phyloP scores from a whole-genome alignment of 345 rosid species.

The Citropsis articulata region DNA sequence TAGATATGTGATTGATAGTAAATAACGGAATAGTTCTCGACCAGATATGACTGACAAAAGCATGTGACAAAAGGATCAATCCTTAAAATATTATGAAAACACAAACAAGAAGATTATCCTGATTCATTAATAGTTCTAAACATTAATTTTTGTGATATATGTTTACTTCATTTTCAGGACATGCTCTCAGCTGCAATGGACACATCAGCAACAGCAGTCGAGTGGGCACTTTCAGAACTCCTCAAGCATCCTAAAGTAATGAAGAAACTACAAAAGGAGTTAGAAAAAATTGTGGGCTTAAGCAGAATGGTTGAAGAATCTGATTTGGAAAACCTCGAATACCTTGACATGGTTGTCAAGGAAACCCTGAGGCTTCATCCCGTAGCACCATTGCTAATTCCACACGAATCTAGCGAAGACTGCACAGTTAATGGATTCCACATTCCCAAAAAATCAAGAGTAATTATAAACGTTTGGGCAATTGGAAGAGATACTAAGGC shows the following conservation, averaged over 20 bases:
- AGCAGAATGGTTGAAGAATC: slow-evolving; percentile 42
- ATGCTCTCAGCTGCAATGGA: slow-evolving; percentile 24
- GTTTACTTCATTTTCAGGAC: slow-evolving; percentile 4
- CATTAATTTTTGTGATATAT: not conserved
- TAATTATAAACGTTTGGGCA: slow-evolving; percentile 16
- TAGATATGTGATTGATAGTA: too few relatives aligned
- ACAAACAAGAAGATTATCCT: not conserved
- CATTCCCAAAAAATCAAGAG: slow-evolving; percentile 24
- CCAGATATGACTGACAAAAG: too few relatives aligned
- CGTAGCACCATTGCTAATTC: slow-evolving; percentile 12
- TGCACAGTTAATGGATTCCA: slow-evolving; percentile 25
- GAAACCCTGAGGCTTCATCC: slow-evolving; percentile 37
- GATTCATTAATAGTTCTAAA: not conserved
- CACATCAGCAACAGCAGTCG: slow-evolving; percentile 24
- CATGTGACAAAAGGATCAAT: not conserved
- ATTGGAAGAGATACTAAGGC: slow-evolving; percentile 40
- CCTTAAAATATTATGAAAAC: not conserved
- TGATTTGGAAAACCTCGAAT: slow-evolving; percentile 30
- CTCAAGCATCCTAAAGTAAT: slow-evolving; percentile 11
- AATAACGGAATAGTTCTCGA: too few relatives aligned
- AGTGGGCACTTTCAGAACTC: slow-evolving; percentile 31
- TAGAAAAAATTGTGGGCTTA: slow-evolving; percentile 12
- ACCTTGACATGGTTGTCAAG: slow-evolving; percentile 44
- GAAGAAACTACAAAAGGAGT: not conserved
- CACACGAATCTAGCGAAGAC: slow-evolving; percentile 14